These are phyloP conservation scores for Salix purpurea DNA, from an alignment of 345 rosid genomes.

Conservation along the genomic window DNA sequence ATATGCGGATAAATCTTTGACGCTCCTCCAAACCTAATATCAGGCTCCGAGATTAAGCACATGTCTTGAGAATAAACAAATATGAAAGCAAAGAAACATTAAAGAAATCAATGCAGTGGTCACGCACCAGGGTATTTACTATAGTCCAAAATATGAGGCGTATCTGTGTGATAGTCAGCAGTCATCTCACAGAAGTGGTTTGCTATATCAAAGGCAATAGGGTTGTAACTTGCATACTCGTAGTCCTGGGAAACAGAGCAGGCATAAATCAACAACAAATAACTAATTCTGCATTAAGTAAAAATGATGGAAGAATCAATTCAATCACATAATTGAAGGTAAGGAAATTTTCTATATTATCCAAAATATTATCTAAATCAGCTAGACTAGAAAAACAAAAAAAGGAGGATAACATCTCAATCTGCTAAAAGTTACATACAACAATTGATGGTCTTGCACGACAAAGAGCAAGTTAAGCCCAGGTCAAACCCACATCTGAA, in stretches of 20 bases:
- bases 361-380: not conserved
- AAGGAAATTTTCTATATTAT: not conserved
- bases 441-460: not conserved
- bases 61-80: not conserved
- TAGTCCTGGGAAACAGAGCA: conserved; percentile 22
- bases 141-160: conserved; percentile 31
- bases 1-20: conserved; percentile 44
- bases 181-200: conserved; percentile 38
- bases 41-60: conserved; percentile 5
- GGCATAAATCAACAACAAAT: not conserved
- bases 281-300: not conserved
- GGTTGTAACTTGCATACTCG: conserved; percentile 34
- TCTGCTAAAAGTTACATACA: not conserved
- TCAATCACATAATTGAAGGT: not conserved
- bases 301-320: not conserved
- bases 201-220: conserved; percentile 33
- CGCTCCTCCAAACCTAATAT: conserved; percentile 70
- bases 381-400: no score
- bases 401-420: no score
- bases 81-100: not conserved
- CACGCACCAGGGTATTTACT: conserved; percentile 27
- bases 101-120: not conserved
- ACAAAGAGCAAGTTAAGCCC: not conserved
- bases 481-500: not conserved
- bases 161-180: conserved; percentile 31